Conservation (phyloP, 176 grass and related monocot species). For the Eleusine indica region DNA sequence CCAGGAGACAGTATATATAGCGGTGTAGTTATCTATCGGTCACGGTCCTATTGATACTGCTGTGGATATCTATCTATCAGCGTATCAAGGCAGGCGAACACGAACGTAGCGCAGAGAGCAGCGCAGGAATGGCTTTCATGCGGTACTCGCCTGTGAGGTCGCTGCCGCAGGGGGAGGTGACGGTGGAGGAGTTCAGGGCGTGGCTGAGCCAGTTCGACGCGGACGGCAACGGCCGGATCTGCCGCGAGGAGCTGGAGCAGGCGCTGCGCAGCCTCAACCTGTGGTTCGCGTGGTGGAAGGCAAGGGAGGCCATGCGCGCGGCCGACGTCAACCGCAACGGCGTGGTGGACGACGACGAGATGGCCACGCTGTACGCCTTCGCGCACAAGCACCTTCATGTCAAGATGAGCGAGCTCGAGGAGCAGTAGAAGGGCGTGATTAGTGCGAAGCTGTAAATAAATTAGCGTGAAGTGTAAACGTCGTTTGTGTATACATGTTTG, state of each 20-base stretch:
- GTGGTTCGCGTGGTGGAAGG: constrained; percentile 87
- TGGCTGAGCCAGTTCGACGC: constrained; percentile 83
- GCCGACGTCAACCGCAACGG: constrained; percentile 65
- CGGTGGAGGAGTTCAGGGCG: constrained; percentile 67
- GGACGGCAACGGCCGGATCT: constrained; percentile 61
- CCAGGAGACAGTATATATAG: constrained; percentile 25
- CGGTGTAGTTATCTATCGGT: not conserved
- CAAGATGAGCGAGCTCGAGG: constrained; percentile 61
- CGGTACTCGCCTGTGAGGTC: constrained; percentile 31
- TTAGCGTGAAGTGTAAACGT: not conserved
- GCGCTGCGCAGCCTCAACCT: constrained; percentile 65
- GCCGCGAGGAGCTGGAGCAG: constrained; percentile 64
- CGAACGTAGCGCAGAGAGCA: not conserved
- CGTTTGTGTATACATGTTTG: not conserved
- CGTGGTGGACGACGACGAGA: constrained; percentile 54
- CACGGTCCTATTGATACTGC: constrained; percentile 1
- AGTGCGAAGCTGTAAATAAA: not conserved
- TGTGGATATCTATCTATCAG: not conserved
- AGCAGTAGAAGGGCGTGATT: not conserved
- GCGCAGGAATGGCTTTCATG: constrained; percentile 54
- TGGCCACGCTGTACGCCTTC: constrained; percentile 59
- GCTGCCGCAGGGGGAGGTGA: constrained; percentile 58
- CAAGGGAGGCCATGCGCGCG: constrained; percentile 52
- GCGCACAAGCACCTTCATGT: constrained; percentile 63
- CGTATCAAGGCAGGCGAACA: not conserved